Base-by-base conservation (phyloP, 495 filamentous ascomycete species). In the Penicillium waksmanii region DNA sequence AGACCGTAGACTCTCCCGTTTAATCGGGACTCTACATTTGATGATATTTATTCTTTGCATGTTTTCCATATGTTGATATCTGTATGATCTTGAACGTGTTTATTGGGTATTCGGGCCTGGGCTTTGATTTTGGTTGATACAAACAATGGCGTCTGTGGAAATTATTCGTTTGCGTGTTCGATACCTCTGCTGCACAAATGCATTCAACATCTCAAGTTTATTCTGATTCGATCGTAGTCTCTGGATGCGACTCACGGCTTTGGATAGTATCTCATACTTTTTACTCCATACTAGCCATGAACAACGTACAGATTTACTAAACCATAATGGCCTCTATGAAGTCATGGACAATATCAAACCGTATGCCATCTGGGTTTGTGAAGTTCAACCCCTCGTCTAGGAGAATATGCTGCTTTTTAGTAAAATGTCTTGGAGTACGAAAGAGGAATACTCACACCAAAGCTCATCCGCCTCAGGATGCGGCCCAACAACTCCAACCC, bases 1-100 rank as follows among this genome's bases (percentile, higher is more conserved):
- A 76, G 63, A 78, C 72, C 9, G 74, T 80, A 21, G 78, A 80
- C 49, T 65, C 74, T 19, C 61, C 65, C 58, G 73, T 71, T 51
- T 76, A 40, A 63, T 40, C 27, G 55, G 15, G 46, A 25, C 35
- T 15, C 50, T 44, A 7, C 18, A 36, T 7, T 42, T 35, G 15
- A 44, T 56, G 15, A 35, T 25, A 25, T 53, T 31, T 43, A 49
- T 1, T 18, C 2, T 17, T 8, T n/a, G 17, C 25, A 53, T 59
- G 8, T 35, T 40, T 36, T 11, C 13, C 13, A 46, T 21, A 46
- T 46, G 36, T 34, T 33, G 9, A 48, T 27, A 48, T 48, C 46
- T 27, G 9, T 48, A 6, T 27, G 21, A 25, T 27, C 11, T 48
- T 21, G 5, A 25, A 3, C 11, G 7, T 19, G 46, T 27, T 27